These are phyloP conservation scores for Zizania palustris DNA, from an alignment of 202 grass and related monocot genomes.

Conservation along the genomic window DNA sequence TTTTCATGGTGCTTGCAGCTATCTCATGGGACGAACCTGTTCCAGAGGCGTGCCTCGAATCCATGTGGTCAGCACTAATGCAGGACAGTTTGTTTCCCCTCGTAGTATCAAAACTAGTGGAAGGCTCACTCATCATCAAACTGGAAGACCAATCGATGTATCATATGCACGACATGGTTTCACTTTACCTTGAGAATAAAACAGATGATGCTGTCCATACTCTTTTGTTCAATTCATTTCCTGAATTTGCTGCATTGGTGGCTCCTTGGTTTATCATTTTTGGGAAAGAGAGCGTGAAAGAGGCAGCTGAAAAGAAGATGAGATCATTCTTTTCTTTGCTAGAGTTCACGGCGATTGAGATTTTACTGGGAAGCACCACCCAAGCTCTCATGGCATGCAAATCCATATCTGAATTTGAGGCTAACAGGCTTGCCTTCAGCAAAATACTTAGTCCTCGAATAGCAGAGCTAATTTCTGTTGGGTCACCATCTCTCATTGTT, in stretches of 20 bases:
- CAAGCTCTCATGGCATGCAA: conserved; percentile 64
- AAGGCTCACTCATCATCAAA: conserved; percentile 75
- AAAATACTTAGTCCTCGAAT: conserved; percentile 55
- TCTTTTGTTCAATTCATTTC: conserved; percentile 50
- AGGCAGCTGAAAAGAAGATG: conserved; percentile 50
- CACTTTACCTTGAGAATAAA: conserved; percentile 61
- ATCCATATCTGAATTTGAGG: conserved; percentile 62
- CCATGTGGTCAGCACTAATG: conserved; percentile 57
- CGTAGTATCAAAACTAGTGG: conserved; percentile 64
- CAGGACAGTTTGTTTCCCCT: conserved; percentile 61
- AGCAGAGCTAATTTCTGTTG: conserved; percentile 57
- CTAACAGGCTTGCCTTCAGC: conserved; percentile 54
- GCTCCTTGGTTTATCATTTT: conserved; percentile 73
- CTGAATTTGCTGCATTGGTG: conserved; percentile 48
- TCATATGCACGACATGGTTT: conserved; percentile 80
- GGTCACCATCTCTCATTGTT: conserved; percentile 48
- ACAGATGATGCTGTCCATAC: conserved; percentile 46
- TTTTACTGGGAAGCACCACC: conserved; percentile 49
- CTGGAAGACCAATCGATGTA: conserved; percentile 56
- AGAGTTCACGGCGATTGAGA: conserved; percentile 48
- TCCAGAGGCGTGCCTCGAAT: conserved; percentile 65
- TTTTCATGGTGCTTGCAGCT: conserved; percentile 59
- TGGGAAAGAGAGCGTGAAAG: conserved; percentile 56
- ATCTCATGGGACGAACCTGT: conserved; percentile 70
- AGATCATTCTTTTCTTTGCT: conserved; percentile 54